phyloP scores from a whole-genome alignment of 805 yeast genomes.

The Maudiozyma saulgeensis region DNA sequence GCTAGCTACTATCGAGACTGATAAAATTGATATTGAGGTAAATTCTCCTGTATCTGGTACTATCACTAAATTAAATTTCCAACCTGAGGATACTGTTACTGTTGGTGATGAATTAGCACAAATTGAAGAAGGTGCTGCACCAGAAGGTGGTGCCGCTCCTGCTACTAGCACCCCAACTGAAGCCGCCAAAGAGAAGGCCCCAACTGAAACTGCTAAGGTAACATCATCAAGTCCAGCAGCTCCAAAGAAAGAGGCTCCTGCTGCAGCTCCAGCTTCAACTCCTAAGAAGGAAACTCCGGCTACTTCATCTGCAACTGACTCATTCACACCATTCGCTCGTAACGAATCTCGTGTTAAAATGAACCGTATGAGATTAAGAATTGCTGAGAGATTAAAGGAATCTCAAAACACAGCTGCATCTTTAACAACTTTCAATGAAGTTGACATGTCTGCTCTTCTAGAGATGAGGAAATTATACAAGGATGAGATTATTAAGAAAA shows the following conservation, averaged over 20 bases:
- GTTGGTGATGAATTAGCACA: conserved; percentile 89
- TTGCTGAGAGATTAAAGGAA: conserved; percentile 98
- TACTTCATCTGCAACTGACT: conserved; percentile 20
- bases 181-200: conserved; percentile 11
- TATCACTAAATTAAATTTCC: conserved; percentile 69
- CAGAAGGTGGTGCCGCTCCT: conserved; percentile 33
- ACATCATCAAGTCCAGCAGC: conserved; percentile 15
- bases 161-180: conserved; percentile 23
- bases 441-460: conserved; percentile 86
- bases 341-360: conserved; percentile 86
- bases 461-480: conserved; percentile 94
- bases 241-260: conserved; percentile 17
- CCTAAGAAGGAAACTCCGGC: conserved; percentile 16
- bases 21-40: conserved; percentile 94
- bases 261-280: conserved; percentile 30
- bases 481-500: conserved; percentile 89
- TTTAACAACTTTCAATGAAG: conserved; percentile 94
- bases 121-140: conserved; percentile 71
- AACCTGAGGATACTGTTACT: conserved; percentile 84
- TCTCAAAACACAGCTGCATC: conserved; percentile 98
- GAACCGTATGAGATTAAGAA: conserved; percentile 99
- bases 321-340: conserved; percentile 58
- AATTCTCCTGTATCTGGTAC: conserved; percentile 91
- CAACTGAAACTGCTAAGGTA: conserved; percentile 17
- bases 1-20: conserved; percentile 95